Base-by-base conservation (phyloP, 768 basidiomycete genomes). In the Suillus weaverae region DNA sequence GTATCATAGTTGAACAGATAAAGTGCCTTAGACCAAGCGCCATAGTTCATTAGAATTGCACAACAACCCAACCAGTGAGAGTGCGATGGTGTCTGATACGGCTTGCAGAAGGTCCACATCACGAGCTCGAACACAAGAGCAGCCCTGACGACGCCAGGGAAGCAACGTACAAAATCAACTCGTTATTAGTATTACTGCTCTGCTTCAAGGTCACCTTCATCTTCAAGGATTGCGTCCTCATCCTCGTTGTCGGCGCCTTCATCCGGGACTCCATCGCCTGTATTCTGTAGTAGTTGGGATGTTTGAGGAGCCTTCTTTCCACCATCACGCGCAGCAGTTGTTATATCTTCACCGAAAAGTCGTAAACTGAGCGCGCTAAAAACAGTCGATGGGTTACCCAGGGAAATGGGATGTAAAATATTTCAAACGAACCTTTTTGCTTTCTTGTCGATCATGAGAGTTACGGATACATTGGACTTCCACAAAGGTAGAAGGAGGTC, bases 381-480 rank as follows among this genome's bases (percentile, higher is more conserved):
- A 56, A 26, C 22, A 66, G 4, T 10, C 16, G 39, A 39, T 64
- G 61, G 14, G 44, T 61, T 32, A 54, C 62, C 60, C 56, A 57
- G 46, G 60, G 43, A 65, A 39, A 60, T 48, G 22, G 14, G 13
- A 51, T 43, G 5, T 2, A 38, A 5, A 10, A 41, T 10, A 26
- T 46, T n/a, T 38, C 3, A 20, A 10, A 74, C 81, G 13, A 51
- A 94, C 96, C 91, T 94, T 79, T 99, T 99, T 32, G 95, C 93
- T 72, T 92, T 92, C 77, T 99, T 99, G 78, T 99, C 95, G 62
- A 97, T 88, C 94, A 99, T 95, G 64, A 99, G 81, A 0, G 90
- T 87, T 61, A 97, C 74, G 0, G 95, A 97, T 14, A 88, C 86
- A 64, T 89, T 90, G 2, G 94, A 95, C 78, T 93, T 95, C 97